A percentile compares a stretch with the other conserved stretches of the same genome.
Evolutionary conservation across 139 green algal genomes (phyloP).

Genomic region (Chlorella sp.): DNA sequence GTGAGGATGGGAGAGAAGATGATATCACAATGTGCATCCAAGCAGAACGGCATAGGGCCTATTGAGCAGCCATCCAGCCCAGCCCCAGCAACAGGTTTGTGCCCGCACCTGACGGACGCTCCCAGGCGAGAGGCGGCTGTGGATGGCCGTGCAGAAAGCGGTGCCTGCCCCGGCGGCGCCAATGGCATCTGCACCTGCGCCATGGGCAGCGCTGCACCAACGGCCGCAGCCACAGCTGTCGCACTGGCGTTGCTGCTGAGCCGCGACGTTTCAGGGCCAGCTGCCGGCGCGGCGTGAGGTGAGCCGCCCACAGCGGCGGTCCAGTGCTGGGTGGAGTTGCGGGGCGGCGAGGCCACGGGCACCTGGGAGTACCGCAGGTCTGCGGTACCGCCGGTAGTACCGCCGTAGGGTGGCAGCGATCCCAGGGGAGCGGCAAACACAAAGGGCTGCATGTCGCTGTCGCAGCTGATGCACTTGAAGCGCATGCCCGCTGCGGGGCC

Average conservation of each 20-base stretch:
- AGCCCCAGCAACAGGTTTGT: neutral
- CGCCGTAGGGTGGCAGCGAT: neutral
- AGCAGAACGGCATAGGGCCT: neutral
- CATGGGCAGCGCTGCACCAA: neutral
- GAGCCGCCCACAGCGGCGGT: neutral
- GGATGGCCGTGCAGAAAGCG: neutral
- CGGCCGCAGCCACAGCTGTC: neutral
- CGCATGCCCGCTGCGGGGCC: conserved; percentile 5
- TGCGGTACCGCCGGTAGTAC: neutral
- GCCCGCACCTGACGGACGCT: neutral
- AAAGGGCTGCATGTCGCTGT: conserved; percentile 25
- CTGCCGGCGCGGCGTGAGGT: neutral
- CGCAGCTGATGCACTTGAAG: conserved; percentile 27
- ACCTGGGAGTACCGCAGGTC: conserved; percentile 24
- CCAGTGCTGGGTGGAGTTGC: neutral
- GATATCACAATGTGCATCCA: neutral
- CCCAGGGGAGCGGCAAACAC: conserved; percentile 3
- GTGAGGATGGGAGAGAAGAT: neutral
- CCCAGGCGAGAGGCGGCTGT: conserved; percentile 5
- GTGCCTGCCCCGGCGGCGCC: neutral
- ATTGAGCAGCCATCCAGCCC: too few relatives aligned
- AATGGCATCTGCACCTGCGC: neutral
- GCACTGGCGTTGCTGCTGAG: neutral
- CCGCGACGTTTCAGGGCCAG: neutral
- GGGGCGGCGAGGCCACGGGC: conserved; percentile 4